A percentile compares a stretch with the other conserved stretches of the same genome.
Conservation (phyloP, 495 filamentous ascomycete species). For the Aspergillus avenaceus region DNA sequence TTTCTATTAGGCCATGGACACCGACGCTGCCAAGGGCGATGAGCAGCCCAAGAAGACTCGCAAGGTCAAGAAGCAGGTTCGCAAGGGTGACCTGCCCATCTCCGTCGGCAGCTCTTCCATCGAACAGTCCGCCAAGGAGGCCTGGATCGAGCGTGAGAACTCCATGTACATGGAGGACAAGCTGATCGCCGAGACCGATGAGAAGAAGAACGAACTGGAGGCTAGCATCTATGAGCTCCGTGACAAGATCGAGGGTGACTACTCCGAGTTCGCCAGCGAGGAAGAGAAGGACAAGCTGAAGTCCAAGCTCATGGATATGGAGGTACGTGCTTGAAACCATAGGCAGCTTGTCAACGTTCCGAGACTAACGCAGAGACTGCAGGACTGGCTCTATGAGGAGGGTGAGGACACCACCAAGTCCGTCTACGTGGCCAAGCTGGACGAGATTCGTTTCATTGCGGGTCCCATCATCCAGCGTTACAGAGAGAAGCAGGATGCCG, state of each 20-base stretch:
- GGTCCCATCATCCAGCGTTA: slow-evolving; percentile 92
- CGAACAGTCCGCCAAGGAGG: slow-evolving; percentile 61
- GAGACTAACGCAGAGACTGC: neutral
- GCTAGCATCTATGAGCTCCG: slow-evolving; percentile 93
- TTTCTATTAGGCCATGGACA: slow-evolving; percentile 79
- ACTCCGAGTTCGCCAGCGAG: slow-evolving; percentile 81
- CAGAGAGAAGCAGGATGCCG: slow-evolving; percentile 88
- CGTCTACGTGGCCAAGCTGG: slow-evolving; percentile 87
- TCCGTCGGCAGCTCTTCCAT: slow-evolving; percentile 75
- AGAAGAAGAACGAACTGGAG: slow-evolving; percentile 99
- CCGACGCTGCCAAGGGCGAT: slow-evolving; percentile 59
- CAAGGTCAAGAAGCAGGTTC: slow-evolving; percentile 99
- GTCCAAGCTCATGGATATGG: slow-evolving; percentile 70
- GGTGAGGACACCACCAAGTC: slow-evolving; percentile 94
- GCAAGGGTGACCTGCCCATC: slow-evolving; percentile 94
- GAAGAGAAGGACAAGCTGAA: slow-evolving; percentile 87
- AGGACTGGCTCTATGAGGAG: slow-evolving; percentile 99
- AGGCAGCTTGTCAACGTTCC: no score
- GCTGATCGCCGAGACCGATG: slow-evolving; percentile 94
- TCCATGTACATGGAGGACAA: slow-evolving; percentile 98
- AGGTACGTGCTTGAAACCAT: no score
- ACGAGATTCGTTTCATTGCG: slow-evolving; percentile 86
- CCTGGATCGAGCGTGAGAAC: slow-evolving; percentile 72
- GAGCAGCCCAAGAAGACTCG: slow-evolving; percentile 86
- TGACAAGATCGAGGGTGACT: slow-evolving; percentile 88